Percentiles rank a stretch among this genome's conserved stretches.
Evolutionary conservation across 1,284 basidiomycete species (phyloP).

Genomic region (Cutaneotrichosporon sp.): DNA sequence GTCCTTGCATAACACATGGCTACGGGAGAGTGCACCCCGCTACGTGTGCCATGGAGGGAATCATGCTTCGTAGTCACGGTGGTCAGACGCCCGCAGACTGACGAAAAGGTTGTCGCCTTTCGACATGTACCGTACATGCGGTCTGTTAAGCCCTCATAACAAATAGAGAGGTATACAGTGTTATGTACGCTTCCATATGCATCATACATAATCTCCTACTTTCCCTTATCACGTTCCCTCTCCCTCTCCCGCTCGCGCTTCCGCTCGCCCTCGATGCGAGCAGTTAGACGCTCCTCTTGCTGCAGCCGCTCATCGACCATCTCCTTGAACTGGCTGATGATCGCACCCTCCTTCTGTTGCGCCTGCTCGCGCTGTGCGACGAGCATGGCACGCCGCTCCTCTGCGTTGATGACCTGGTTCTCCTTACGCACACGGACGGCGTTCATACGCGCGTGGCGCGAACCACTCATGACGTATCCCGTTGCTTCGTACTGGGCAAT

Average conservation of each 20-base stretch:
- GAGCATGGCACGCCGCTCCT: conserved; percentile 91
- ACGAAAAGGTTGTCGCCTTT: no score
- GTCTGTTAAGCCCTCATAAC: no score
- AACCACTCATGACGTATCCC: conserved; percentile 99
- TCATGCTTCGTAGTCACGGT: no score
- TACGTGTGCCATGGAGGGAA: no score
- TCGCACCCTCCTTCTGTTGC: conserved; percentile 70
- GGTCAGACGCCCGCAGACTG: no score
- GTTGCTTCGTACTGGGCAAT: conserved; percentile 81
- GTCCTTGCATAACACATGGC: no score
- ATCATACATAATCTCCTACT: no score
- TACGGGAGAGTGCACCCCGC: no score
- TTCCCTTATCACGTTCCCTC: background rate
- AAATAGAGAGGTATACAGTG: no score
- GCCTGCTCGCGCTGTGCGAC: conserved; percentile 91
- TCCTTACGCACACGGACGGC: conserved; percentile 95
- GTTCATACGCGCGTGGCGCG: conserved; percentile 88
- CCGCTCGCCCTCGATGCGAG: background rate
- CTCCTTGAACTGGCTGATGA: conserved; percentile 65
- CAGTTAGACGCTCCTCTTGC: conserved; percentile 6
- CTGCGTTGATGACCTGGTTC: conserved; percentile 96
- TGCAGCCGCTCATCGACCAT: conserved; percentile 58
- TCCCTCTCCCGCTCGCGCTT: conserved; percentile 6
- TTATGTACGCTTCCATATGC: no score
- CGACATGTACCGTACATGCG: no score